These are phyloP conservation scores for Fusarium proliferatum DNA, from an alignment of 2,329 filamentous ascomycete species.

Conservation along the genomic window DNA sequence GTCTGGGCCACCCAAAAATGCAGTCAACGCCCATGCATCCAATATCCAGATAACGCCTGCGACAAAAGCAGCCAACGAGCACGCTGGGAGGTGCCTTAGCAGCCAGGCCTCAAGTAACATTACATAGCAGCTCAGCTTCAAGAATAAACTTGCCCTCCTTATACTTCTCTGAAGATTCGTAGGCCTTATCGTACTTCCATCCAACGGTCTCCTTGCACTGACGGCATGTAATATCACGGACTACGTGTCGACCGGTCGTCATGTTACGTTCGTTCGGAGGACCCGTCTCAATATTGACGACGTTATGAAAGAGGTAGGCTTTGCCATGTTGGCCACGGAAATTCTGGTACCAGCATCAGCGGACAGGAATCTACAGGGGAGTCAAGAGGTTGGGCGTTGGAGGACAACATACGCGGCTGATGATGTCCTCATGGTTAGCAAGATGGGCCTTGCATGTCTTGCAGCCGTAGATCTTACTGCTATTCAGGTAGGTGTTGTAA, in stretches of 20 bases:
- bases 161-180: conserved; percentile 92
- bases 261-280: conserved; percentile 95
- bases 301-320: conserved; percentile 93
- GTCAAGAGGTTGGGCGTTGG: neutral
- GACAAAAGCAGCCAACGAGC: neutral
- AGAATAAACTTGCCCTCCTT: conserved; percentile 99
- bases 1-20: conserved; percentile 7
- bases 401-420: conserved; percentile 77
- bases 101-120: conserved; percentile 66
- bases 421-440: conserved; percentile 94
- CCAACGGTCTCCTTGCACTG: conserved; percentile 94
- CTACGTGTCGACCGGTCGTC: conserved; percentile 95
- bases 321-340: conserved; percentile 99
- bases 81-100: neutral
- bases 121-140: conserved; percentile 88
- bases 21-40: neutral
- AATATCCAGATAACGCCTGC: conserved; percentile 31
- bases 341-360: conserved; percentile 68
- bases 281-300: conserved; percentile 88
- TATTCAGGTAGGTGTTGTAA: conserved; percentile 92
- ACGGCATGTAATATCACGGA: conserved; percentile 90
- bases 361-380: neutral
- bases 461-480: conserved; percentile 90
- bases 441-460: conserved; percentile 96
- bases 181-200: conserved; percentile 99